phyloP scores from a whole-genome alignment of 1,139 yeast species.

The Taphrina betulina region DNA sequence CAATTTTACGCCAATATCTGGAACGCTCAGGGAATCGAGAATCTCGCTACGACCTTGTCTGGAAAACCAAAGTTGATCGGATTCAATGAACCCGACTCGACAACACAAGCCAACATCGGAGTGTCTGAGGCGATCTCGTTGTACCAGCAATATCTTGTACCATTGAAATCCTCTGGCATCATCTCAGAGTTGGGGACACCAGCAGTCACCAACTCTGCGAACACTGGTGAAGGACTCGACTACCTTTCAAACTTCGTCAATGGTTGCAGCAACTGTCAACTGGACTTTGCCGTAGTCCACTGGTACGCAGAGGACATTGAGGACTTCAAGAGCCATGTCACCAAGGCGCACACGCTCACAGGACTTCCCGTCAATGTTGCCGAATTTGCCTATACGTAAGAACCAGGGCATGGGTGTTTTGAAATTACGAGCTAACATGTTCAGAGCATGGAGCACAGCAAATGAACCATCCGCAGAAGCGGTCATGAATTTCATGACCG shows the following conservation, averaged over 20 bases:
- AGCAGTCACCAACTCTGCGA: constrained; percentile 29
- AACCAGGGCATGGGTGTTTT: too few species aligned
- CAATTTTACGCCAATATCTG: constrained; percentile 31
- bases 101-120: constrained; percentile 22
- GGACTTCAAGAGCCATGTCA: constrained; percentile 27
- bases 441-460: constrained; percentile 17
- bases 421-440: too few species aligned
- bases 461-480: constrained; percentile 13
- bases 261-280: constrained; percentile 25
- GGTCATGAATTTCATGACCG: constrained; percentile 23
- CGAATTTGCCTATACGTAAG: constrained; percentile 29
- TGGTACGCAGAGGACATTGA: constrained; percentile 26
- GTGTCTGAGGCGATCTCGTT: constrained; percentile 15
- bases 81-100: constrained; percentile 33
- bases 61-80: constrained; percentile 26
- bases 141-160: constrained; percentile 23
- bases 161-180: constrained; percentile 13
- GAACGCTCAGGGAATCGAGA: constrained; percentile 22
- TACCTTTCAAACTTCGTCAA: constrained; percentile 24
- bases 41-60: constrained; percentile 10
- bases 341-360: constrained; percentile 22
- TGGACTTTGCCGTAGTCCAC: constrained; percentile 31
- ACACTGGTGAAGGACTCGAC: constrained; percentile 19
- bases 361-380: constrained; percentile 32
- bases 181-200: constrained; percentile 31